A percentile compares a stretch with the other conserved stretches of the same genome.
These are phyloP conservation scores for Fusarium luffae DNA, from an alignment of 2,329 filamentous ascomycete genomes.

Conservation along the genomic window DNA sequence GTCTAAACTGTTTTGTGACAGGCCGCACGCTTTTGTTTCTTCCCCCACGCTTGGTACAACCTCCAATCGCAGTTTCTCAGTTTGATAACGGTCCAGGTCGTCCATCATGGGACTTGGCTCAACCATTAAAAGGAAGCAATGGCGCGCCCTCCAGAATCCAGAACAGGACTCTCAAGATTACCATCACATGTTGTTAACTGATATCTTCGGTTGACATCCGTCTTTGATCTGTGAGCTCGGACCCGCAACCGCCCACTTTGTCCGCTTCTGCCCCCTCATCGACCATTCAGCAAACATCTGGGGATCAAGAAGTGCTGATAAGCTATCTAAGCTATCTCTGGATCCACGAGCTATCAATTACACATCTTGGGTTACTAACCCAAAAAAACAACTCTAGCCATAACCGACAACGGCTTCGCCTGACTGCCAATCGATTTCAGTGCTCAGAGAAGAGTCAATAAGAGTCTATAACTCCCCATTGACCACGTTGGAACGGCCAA, in stretches of 20 bases:
- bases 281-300: conserved; percentile 33
- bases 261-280: conserved; percentile 19
- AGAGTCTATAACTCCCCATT: conserved; percentile 24
- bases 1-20: conserved; percentile 9
- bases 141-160: not conserved
- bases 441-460: conserved; percentile 12
- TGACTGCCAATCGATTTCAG: conserved; percentile 15
- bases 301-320: conserved; percentile 39
- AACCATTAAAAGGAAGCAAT: conserved; percentile 15
- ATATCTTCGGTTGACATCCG: conserved; percentile 22
- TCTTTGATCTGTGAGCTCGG: conserved; percentile 16
- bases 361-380: conserved; percentile 34
- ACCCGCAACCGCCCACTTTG: conserved; percentile 39
- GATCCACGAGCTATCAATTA: conserved; percentile 36
- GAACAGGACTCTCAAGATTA: conserved; percentile 9
- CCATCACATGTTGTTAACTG: conserved; percentile 18
- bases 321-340: conserved; percentile 48
- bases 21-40: conserved; percentile 15
- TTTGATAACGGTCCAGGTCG: conserved; percentile 32
- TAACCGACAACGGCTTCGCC: conserved; percentile 36
- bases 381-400: conserved; percentile 28
- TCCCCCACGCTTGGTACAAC: conserved; percentile 38
- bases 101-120: conserved; percentile 17
- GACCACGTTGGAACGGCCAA: conserved; percentile 7
- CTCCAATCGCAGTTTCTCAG: conserved; percentile 17